phyloP scores from a whole-genome alignment of 768 basidiomycete genomes.

The Dioszegia crocea region DNA sequence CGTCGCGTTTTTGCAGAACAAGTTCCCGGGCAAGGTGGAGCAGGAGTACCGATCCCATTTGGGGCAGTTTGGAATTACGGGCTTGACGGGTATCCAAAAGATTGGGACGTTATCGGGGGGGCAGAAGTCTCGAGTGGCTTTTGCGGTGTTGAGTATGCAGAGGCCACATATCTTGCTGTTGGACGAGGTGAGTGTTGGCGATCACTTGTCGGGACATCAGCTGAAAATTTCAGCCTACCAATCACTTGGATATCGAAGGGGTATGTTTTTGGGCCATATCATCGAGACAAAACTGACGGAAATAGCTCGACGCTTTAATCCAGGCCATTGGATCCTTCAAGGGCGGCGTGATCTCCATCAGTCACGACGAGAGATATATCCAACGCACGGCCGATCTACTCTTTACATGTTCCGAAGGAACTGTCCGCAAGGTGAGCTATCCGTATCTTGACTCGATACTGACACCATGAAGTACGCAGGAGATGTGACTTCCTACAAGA shows the following conservation, averaged over 20 bases:
- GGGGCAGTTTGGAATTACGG: slow-evolving; percentile 95
- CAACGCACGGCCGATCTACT: slow-evolving; percentile 73
- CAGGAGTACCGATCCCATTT: slow-evolving; percentile 94
- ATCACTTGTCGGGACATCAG: neutral
- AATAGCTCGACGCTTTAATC: slow-evolving; percentile 79
- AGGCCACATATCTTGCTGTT: slow-evolving; percentile 86
- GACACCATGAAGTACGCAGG: slow-evolving; percentile 79
- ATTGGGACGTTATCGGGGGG: slow-evolving; percentile 88
- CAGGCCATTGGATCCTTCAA: slow-evolving; percentile 68
- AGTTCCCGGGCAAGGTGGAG: slow-evolving; percentile 89
- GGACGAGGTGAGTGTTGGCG: slow-evolving; percentile 68
- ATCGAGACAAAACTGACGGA: neutral
- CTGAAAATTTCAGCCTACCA: slow-evolving; percentile 64
- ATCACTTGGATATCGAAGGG: slow-evolving; percentile 91
- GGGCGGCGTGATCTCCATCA: slow-evolving; percentile 51
- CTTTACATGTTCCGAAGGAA: slow-evolving; percentile 86
- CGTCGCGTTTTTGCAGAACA: slow-evolving; percentile 85
- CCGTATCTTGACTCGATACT: too few species aligned
- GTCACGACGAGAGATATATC: slow-evolving; percentile 84
- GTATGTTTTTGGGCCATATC: slow-evolving; percentile 39
- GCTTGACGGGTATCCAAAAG: slow-evolving; percentile 77
- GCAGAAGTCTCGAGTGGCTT: slow-evolving; percentile 93
- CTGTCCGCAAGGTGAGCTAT: too few species aligned
- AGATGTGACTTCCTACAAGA: slow-evolving; percentile 87
- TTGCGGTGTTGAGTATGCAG: slow-evolving; percentile 77